Base-by-base conservation (phyloP, 768 basidiomycete species). In the Termitomyces sp. region DNA sequence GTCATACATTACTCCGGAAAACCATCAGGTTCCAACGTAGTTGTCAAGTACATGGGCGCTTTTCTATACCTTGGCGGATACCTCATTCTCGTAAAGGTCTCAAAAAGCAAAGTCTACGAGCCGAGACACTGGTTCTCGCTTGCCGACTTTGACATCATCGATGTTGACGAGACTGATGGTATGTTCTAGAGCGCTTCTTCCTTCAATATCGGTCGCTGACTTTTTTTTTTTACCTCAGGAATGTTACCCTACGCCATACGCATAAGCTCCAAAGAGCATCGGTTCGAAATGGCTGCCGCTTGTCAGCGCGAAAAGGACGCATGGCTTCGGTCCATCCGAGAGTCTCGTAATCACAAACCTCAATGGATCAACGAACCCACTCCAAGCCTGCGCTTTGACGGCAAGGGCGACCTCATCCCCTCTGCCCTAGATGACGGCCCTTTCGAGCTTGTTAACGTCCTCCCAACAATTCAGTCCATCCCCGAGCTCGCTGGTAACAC, bases 41-140 rank as follows among this genome's bases (percentile, higher is more conserved):
- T 81, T 68, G 87, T 89, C 59, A 92, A 91, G 71, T 98, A 97
- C 69, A 79, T 92, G 25, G 95, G 91, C 31, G 90, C 89, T 17
- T 96, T 99, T 71, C 74, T 99, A 43, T 99, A 95, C 65, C 73
- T 80, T 35, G 86, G 89, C 11, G 93, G 90, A 11, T 98, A 93
- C 68, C 71, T 98, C 38, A 79, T 97, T 21, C 74, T 99, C 44
- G 92, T 85, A 62, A 98, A 96, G 73, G 87, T 95, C 40, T 76
- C 81, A 62, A 94, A 92, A 73, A 79, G 82, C 57, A 90, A 80
- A 68, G 77, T 76, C 34, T 99, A 97, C 66, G 92, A 95, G 65
- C 86, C 93, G 17, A 83, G 80, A 59, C 89, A 96, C 68, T 98
- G 94, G 90, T 88, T 98, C 65, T 82, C 85, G 40, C 73, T 97